A percentile compares a stretch with the other conserved stretches of the same genome.
phyloP scores from a whole-genome alignment of 2,329 filamentous ascomycete genomes.

The Neopestalotiopsis rosae region DNA sequence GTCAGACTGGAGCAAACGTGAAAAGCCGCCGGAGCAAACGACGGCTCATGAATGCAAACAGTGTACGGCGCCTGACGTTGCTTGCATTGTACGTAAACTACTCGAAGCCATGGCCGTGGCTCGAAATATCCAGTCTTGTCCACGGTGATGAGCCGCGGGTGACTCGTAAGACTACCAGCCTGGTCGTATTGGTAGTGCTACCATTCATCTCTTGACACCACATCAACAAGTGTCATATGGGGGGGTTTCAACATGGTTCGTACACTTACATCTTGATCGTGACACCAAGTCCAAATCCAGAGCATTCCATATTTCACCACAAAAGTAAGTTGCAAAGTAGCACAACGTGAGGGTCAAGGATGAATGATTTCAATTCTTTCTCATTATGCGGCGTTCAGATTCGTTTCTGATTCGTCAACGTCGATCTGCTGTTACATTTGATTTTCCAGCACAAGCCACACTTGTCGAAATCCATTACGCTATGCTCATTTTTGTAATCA shows the following conservation, averaged over 20 bases:
- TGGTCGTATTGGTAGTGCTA: too few relatives aligned
- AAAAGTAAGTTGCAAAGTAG: background rate
- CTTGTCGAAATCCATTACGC: background rate
- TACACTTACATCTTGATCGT: background rate
- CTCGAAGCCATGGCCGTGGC: too few relatives aligned
- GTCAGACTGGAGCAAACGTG: too few relatives aligned
- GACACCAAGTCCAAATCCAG: background rate
- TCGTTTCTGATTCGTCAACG: background rate
- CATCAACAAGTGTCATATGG: background rate
- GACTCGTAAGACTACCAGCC: too few relatives aligned
- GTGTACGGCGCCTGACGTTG: too few relatives aligned
- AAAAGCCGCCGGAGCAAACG: too few relatives aligned
- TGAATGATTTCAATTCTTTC: slow-evolving; percentile 1
- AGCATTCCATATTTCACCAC: background rate
- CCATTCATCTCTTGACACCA: too few relatives aligned
- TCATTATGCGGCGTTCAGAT: background rate
- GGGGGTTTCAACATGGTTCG: too few relatives aligned
- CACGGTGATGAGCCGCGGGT: too few relatives aligned
- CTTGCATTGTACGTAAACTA: too few relatives aligned
- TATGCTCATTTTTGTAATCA: slow-evolving; percentile 1
- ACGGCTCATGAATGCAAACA: too few relatives aligned
- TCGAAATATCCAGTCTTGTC: too few relatives aligned
- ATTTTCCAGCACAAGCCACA: background rate
- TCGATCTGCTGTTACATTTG: background rate
- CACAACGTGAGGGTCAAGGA: background rate